Evolutionary conservation across 331 rosid genomes (phyloP).

Genomic region (Ulmus americana): DNA sequence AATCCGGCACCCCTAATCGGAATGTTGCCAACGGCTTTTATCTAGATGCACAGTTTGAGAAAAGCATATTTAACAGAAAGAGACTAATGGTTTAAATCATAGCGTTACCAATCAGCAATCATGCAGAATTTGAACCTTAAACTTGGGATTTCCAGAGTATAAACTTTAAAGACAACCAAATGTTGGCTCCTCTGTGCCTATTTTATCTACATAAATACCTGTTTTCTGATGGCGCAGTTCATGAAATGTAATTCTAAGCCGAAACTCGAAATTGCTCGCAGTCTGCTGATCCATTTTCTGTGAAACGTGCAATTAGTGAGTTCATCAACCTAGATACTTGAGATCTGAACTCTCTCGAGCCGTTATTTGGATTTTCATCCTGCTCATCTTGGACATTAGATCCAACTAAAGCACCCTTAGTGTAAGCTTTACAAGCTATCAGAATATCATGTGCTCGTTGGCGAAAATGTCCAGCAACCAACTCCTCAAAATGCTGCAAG

Average conservation of each 20-base stretch:
- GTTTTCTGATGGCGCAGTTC: slow-evolving; percentile 4
- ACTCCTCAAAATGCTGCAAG: slow-evolving; percentile 72
- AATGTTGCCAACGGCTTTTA: too few species aligned
- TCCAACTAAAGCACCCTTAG: slow-evolving; percentile 57
- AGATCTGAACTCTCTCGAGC: slow-evolving; percentile 34
- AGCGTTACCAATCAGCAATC: too few species aligned
- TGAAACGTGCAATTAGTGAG: slow-evolving; percentile 49
- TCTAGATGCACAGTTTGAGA: too few species aligned
- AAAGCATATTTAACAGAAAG: too few species aligned
- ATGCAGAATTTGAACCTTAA: not conserved
- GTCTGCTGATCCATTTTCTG: slow-evolving; percentile 58
- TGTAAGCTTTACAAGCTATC: slow-evolving; percentile 53
- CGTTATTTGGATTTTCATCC: not conserved
- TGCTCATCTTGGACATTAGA: slow-evolving; percentile 24
- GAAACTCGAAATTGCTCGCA: slow-evolving; percentile 44
- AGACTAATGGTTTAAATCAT: too few species aligned
- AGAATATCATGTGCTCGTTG: slow-evolving; percentile 39
- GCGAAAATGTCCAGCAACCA: slow-evolving; percentile 54
- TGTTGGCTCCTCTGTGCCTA: not conserved
- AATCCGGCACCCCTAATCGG: too few species aligned
- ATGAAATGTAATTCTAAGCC: slow-evolving; percentile 11
- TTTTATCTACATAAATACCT: not conserved
- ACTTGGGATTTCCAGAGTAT: not conserved
- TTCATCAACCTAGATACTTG: slow-evolving; percentile 51
- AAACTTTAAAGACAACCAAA: not conserved